These are phyloP conservation scores for Prunus salicina DNA, from an alignment of 306 rosid genomes.

Conservation along the genomic window DNA sequence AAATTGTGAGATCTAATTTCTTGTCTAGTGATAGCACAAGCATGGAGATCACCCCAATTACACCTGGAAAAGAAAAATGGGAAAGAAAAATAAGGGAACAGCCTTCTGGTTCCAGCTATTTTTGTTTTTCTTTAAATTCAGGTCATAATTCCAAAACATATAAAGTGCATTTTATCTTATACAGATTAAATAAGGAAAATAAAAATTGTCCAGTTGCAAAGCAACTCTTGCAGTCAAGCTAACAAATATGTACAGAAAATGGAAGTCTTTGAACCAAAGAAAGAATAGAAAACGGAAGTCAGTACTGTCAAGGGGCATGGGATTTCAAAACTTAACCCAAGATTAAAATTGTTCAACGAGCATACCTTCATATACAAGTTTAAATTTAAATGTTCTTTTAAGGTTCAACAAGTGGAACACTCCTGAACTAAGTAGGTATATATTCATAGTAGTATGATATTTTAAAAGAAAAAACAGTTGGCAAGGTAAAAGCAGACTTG, in stretches of 20 bases:
- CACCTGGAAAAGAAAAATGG: conserved; percentile 35
- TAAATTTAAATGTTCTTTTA: too few species aligned
- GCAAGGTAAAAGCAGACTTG: too few species aligned
- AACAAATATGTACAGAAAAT: not conserved
- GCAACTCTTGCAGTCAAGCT: not conserved
- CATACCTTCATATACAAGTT: too few species aligned
- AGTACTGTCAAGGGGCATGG: not conserved
- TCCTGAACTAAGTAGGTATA: too few species aligned
- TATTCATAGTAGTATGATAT: too few species aligned
- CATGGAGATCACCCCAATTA: conserved; percentile 62
- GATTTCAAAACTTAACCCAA: not conserved
- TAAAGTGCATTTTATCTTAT: not conserved
- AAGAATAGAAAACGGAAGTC: not conserved
- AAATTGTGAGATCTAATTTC: conserved; percentile 65
- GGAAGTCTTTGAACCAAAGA: not conserved
- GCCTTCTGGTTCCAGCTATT: not conserved
- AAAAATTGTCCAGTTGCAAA: not conserved
- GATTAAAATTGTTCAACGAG: not conserved
- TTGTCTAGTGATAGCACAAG: conserved; percentile 59
- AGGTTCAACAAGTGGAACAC: too few species aligned
- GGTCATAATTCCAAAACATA: not conserved
- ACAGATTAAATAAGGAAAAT: not conserved
- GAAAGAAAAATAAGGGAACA: not conserved
- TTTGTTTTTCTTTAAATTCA: not conserved
- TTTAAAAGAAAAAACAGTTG: too few species aligned